Evolutionary conservation across 2,329 filamentous ascomycete species (phyloP), one percentile per base, ranked within the genome.

Genomic region (Knufia petricola): DNA sequence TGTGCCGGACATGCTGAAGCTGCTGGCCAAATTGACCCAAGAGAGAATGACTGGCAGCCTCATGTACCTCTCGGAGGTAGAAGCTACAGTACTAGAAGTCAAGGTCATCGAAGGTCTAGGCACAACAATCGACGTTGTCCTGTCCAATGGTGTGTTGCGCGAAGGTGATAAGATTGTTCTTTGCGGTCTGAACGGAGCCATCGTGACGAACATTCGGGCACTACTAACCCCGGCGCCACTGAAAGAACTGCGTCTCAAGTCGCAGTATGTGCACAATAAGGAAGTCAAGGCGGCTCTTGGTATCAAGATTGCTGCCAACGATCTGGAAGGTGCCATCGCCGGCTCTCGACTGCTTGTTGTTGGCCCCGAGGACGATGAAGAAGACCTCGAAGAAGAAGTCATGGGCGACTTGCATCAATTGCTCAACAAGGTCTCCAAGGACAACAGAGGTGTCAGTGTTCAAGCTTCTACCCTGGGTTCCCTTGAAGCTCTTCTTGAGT

Each of bases 21-120:
- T 98, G 52, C 85, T 98, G 58, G 73, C 94, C 43, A 82, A 85
- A 60, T 77, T 98, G 50, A 95, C 89, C 1, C 94, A 98, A 69
- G 89, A 96, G 72, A 85, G 92, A 61, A 96, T 98, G 87, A 90
- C 92, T 39, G 87, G 84, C 60, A 87, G 88, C 56, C 80, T 98
- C 59, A 98, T 98, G 92, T 98, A 98, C 67, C 79, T 98, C 50
- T 92, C 89, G 26, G 92, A 98, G 70, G 87, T 96, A 21, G 89
- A 98, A 70, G 92, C 88, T 66, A 98, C 92, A 6, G 90, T 98
- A 43, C 82, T 98, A 36, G 92, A 98, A 72, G 92, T 98, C 67
- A 98, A 98, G 79, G 87, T 94, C 42, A 95, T 98, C 54, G 92
- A 98, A 68, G 94, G 92, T 69, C 88, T 98, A 55, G 92, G 92